These are phyloP conservation scores for Fusarium sp. DNA, from an alignment of 2,329 filamentous ascomycete genomes.

Conservation along the genomic window DNA sequence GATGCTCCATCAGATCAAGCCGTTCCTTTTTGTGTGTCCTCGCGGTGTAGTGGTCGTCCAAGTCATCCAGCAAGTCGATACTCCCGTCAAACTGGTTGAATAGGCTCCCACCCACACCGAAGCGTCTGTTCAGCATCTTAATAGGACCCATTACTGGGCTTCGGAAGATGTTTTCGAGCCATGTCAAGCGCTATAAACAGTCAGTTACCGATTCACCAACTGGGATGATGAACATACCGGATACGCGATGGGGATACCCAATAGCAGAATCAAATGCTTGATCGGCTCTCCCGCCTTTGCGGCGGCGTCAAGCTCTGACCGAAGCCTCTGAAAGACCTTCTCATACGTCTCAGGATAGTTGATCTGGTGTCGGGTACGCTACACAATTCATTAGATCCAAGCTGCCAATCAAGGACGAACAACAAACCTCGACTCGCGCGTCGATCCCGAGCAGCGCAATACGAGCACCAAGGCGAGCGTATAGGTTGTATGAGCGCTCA, in stretches of 20 bases:
- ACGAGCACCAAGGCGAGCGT: conserved; percentile 80
- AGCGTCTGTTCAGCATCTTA: conserved; percentile 87
- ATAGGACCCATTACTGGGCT: conserved; percentile 88
- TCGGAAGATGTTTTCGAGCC: conserved; percentile 90
- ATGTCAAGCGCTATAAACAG: conserved; percentile 74
- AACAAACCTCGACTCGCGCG: conserved; percentile 80
- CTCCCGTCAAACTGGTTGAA: conserved; percentile 97
- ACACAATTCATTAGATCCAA: conserved; percentile 54
- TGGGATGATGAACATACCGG: conserved; percentile 61
- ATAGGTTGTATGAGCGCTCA: conserved; percentile 86
- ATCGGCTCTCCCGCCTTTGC: conserved; percentile 75
- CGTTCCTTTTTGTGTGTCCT: conserved; percentile 91
- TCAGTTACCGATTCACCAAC: conserved; percentile 13
- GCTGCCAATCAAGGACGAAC: background rate
- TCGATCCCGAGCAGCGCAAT: conserved; percentile 89
- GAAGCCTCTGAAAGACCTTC: conserved; percentile 77
- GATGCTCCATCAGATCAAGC: conserved; percentile 74
- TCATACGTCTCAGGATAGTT: conserved; percentile 95
- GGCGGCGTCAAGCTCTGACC: conserved; percentile 74
- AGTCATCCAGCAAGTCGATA: conserved; percentile 88
- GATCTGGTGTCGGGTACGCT: conserved; percentile 88
- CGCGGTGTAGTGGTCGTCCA: conserved; percentile 96
- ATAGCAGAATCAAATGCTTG: conserved; percentile 84
- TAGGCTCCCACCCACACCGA: conserved; percentile 81
- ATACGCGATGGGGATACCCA: conserved; percentile 88